Evolutionary conservation across 2,329 filamentous ascomycete genomes (phyloP).

Genomic region (Rutstroemia sp.): DNA sequence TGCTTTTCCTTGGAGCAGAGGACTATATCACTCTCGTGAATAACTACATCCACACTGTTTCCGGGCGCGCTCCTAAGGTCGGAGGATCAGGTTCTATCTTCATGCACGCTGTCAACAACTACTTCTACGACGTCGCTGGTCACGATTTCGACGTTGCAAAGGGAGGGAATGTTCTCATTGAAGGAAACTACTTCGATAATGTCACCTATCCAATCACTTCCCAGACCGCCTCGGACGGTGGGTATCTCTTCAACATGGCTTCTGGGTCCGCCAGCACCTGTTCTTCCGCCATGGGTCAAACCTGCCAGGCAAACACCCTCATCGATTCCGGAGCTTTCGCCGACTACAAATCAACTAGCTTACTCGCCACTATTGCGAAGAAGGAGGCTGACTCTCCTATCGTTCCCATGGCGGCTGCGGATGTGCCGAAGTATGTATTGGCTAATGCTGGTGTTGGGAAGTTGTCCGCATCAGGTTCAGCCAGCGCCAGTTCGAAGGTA

Average conservation of each 20-base stretch:
- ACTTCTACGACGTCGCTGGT: conserved; percentile 34
- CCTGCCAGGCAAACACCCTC: conserved; percentile 11
- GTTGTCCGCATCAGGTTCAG: not conserved
- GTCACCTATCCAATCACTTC: conserved; percentile 26
- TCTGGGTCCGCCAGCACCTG: conserved; percentile 3
- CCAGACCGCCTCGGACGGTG: not conserved
- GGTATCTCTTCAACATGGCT: not conserved
- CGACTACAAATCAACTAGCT: not conserved
- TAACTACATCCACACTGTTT: conserved; percentile 37
- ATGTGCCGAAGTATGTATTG: not conserved
- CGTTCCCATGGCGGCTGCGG: not conserved
- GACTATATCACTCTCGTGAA: conserved; percentile 34
- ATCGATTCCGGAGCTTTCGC: not conserved
- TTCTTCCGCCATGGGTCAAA: conserved; percentile 8
- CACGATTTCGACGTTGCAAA: conserved; percentile 37
- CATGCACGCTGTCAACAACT: conserved; percentile 35
- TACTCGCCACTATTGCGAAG: not conserved
- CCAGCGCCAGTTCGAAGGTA: no score
- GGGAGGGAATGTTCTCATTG: conserved; percentile 30
- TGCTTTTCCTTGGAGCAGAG: conserved; percentile 33
- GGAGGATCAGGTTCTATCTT: conserved; percentile 26
- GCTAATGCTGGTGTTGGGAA: conserved; percentile 7
- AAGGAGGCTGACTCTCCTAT: not conserved
- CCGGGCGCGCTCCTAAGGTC: conserved; percentile 36
- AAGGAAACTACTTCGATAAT: conserved; percentile 37